Base-by-base conservation (phyloP, 768 basidiomycete species). In the Trametes punicea region DNA sequence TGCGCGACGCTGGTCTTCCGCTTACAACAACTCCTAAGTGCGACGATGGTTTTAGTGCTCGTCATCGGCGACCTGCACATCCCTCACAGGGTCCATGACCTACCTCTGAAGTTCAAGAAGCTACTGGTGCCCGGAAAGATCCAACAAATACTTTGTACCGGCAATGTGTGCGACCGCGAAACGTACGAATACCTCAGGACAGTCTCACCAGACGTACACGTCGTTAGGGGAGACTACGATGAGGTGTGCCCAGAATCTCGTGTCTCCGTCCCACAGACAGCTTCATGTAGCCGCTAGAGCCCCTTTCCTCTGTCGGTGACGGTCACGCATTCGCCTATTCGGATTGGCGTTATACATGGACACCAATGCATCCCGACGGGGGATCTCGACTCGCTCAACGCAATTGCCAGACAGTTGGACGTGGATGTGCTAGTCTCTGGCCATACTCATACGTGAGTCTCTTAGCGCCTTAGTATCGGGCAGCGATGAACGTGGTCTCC, bases 91-190 rank as follows among this genome's bases (percentile, higher is more conserved):
- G 77, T 76, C 8, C 92, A 97, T 69, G 97, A 97, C 67, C 81
- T 99, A 8, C 95, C 97, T 0, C 77, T 84, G 13, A 98, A 98
- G 74, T 99, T 99, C 76, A 95, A 96, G 76, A 97, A 98, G 67
- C 85, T 98, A 1, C 79, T 99, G 3, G 82, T 83, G 9, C 63
- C 68, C 69, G 97, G 97, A 20, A 99, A 99, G 72, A 98, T 99
- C 41, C 92, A 95, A 60, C 96, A 98, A 71, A 97, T 98, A 56
- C 78, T 98, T 23, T 97, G 93, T 70, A 98, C 96, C 0, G 97
- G 97, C 44, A 98, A 98, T 69, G 88, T 98, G 21, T 95, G 93
- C 71, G 97, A 99, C 75, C 87, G 88, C 66, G 96, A 98, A 73
- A 98, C 97, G 6, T 94, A 90, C 71, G 97, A 98, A 64, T 98